Conservation (phyloP, 2,329 filamentous ascomycete species). For the Cercospora zeina region DNA sequence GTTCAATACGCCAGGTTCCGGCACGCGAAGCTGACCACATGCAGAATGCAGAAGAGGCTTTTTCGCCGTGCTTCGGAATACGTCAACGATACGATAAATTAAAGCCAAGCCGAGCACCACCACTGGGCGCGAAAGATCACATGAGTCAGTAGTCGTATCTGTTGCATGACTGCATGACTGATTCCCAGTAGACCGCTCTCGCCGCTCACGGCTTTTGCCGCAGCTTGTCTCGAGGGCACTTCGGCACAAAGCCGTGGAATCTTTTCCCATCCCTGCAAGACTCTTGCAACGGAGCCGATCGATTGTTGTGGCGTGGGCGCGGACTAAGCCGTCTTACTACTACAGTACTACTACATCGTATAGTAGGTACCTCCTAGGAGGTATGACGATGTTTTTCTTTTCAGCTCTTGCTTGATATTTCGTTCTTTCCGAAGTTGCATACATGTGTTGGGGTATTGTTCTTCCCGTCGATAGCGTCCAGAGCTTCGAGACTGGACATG, state of each 20-base stretch:
- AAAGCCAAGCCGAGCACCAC: not conserved
- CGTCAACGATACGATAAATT: not conserved
- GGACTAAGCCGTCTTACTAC: too few species aligned
- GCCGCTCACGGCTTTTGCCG: not conserved
- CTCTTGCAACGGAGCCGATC: not conserved
- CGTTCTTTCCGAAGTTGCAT: too few species aligned
- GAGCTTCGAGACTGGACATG: too few species aligned
- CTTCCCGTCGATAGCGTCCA: not conserved
- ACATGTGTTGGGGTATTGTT: too few species aligned
- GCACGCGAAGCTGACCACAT: not conserved
- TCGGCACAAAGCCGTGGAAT: conserved; percentile 5
- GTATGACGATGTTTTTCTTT: conserved; percentile 11
- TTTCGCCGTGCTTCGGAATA: not conserved
- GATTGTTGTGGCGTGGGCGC: too few species aligned
- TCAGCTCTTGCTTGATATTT: conserved; percentile 4
- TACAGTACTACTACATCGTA: too few species aligned
- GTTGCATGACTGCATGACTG: not conserved
- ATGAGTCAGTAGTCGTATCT: too few species aligned
- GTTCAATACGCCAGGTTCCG: not conserved
- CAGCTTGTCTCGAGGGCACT: conserved; percentile 15
- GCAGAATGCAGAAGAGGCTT: not conserved
- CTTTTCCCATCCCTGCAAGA: not conserved
- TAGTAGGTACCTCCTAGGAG: too few species aligned
- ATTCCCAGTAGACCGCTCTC: not conserved
- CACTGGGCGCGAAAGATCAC: not conserved